Percentiles rank a stretch among this genome's conserved stretches.
Evolutionary conservation across 2,329 filamentous ascomycete species (phyloP).

Genomic region (Alternaria infectoria): DNA sequence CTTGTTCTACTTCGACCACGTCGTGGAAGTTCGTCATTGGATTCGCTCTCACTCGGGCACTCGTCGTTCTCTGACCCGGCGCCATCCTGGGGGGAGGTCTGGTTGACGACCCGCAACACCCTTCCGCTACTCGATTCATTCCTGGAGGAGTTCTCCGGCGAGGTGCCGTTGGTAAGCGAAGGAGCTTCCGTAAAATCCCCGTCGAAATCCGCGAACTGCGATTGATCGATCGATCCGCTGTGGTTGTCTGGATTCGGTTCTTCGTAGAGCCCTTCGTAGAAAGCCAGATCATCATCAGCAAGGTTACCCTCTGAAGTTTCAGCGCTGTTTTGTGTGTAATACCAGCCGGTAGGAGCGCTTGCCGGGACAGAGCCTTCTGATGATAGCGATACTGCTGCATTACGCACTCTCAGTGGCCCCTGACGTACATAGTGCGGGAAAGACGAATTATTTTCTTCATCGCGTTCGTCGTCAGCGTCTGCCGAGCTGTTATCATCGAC

Average conservation of each 20-base stretch:
- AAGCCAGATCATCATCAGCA: neutral
- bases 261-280: neutral
- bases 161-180: neutral
- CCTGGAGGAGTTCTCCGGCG: neutral
- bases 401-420: neutral
- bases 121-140: fast-evolving
- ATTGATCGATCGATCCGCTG: neutral
- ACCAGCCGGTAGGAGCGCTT: neutral
- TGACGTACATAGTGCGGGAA: neutral
- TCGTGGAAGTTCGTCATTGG: neutral
- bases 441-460: neutral
- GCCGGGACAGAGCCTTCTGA: neutral
- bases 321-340: neutral
- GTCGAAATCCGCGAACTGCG: conserved; percentile 4
- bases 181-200: neutral
- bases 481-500: neutral
- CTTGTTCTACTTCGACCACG: neutral
- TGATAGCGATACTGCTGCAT: neutral
- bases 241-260: neutral
- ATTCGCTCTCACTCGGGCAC: neutral
- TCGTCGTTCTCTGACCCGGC: neutral
- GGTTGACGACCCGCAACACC: neutral
- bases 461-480: neutral
- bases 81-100: neutral
- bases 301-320: neutral